Base-by-base conservation (phyloP, 257 asterid genomes). In the Ophiorrhiza pumila region DNA sequence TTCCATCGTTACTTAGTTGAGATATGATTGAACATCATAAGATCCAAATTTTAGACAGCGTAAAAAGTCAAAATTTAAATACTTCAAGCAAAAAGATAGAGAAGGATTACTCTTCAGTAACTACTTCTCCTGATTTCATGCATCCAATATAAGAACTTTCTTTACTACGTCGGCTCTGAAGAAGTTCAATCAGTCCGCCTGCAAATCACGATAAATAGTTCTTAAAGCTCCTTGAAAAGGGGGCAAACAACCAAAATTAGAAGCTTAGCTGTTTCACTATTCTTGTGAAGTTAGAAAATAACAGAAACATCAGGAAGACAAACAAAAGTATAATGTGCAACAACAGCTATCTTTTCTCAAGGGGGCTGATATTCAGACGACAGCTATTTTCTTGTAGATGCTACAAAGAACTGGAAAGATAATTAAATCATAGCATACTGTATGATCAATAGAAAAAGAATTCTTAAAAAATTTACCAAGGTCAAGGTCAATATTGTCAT, bases 121-220 rank as follows among this genome's bases (percentile, higher is more conserved):
- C 86, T 31, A 93, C 98, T 68, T 76, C 93, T 59, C 97, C 98
- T 46, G 98, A 91, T 81, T 91, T 93, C 98, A 93, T 93, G 90
- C 98, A 93, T 74, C 97, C 98, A 71, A 93, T 85, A 63, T 87
- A 93, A 79, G 96, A 84, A 87, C 84, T 86, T 69, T 87, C 87
- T 76, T 88, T 90, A 82, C 78, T 90, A 72, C 55, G 93, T 7
- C 82, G 90, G 75, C 89, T 87, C 65, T 89, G 87, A 67, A 93
- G 88, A 84, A 91, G 90, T 74, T 89, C 95, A 77, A 88, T 78
- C 77, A 93, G 52, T 41, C 81, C 96, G 83, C 86, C 98, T 93
- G 85, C 32, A 71, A 32, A 62, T 45, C 34, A 65, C 13, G 22
- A 42, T 62, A 5, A 70, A 58, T 39, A 35, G 32, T 39, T 1